Percentiles rank a stretch among this genome's conserved stretches.
These are phyloP conservation scores for Colletotrichum sansevieriae DNA, from an alignment of 2,329 filamentous ascomycete species.

Conservation along the genomic window DNA sequence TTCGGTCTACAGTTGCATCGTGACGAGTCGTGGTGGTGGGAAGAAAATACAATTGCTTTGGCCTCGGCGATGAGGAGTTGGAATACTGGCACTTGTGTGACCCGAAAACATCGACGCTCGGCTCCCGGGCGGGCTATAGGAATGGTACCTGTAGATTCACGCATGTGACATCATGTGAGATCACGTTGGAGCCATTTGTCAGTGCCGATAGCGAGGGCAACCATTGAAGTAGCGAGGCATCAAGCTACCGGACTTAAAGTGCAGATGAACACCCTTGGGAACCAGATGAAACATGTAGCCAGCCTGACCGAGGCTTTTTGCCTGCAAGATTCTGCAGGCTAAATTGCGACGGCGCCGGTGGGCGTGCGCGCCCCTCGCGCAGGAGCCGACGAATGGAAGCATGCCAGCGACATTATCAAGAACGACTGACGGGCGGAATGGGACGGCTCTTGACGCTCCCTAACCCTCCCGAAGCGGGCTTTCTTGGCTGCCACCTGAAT, in stretches of 20 bases:
- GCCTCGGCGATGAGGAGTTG: not conserved
- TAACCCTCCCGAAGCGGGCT: conserved; percentile 32
- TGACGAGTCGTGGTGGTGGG: not conserved
- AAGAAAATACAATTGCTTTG: not conserved
- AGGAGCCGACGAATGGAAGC: conserved; percentile 23
- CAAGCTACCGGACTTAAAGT: not conserved
- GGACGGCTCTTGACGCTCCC: conserved; percentile 37
- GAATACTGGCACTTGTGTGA: conserved; percentile 7
- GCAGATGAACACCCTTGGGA: not conserved
- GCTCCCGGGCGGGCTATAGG: not conserved
- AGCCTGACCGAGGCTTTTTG: conserved; percentile 16
- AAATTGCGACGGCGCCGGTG: not conserved
- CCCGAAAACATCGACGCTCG: not conserved
- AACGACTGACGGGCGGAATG: conserved; percentile 25
- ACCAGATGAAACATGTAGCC: not conserved
- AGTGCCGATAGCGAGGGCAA: conserved; percentile 10
- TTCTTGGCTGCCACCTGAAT: not conserved
- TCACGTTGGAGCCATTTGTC: conserved; percentile 7
- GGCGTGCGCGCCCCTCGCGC: not conserved
- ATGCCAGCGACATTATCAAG: conserved; percentile 34
- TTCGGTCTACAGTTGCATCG: not conserved
- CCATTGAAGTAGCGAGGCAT: not conserved
- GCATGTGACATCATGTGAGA: conserved; percentile 18
- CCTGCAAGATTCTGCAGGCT: conserved; percentile 19
- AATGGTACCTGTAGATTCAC: too few species aligned